phyloP scores from a whole-genome alignment of 768 basidiomycete genomes.

The Paxillus ammoniavirescens region DNA sequence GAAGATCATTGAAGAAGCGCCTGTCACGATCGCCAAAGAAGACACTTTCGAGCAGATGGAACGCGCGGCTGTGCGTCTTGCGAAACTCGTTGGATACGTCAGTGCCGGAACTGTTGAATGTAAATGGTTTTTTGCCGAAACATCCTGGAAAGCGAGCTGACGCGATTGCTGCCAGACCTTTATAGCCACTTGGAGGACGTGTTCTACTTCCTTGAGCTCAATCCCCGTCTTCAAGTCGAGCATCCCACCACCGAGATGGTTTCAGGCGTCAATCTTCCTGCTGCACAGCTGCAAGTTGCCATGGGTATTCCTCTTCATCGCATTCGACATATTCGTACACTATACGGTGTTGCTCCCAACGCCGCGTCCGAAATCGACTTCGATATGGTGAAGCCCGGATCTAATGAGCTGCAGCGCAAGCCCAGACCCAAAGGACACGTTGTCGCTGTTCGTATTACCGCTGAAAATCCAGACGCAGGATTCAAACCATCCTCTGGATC shows the following conservation, averaged over 20 bases:
- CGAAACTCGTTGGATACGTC: constrained; percentile 98
- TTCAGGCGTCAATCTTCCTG: constrained; percentile 96
- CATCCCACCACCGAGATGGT: constrained; percentile 99
- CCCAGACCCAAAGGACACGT: constrained; percentile 98
- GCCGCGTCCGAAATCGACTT: constrained; percentile 94
- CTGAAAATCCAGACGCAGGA: constrained; percentile 98
- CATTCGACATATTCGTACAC: constrained; percentile 91
- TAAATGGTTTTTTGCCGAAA: constrained; percentile 35
- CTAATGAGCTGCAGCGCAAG: constrained; percentile 86
- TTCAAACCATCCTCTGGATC: constrained; percentile 99
- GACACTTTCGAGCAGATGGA: constrained; percentile 97
- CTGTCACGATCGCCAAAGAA: constrained; percentile 93
- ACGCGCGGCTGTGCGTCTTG: constrained; percentile 97
- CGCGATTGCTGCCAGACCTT: constrained; percentile 56
- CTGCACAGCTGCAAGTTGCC: constrained; percentile 94
- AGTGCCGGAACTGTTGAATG: constrained; percentile 99
- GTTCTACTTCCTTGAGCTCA: constrained; percentile 98
- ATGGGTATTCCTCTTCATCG: constrained; percentile 98
- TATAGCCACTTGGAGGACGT: constrained; percentile 92
- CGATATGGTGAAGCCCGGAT: constrained; percentile 88
- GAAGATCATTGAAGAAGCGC: constrained; percentile 99
- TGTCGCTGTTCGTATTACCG: constrained; percentile 98
- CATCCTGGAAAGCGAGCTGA: not conserved
- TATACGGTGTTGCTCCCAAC: constrained; percentile 93
- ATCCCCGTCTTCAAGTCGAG: constrained; percentile 99